Conservation (phyloP, 148 eudicot species). For the Nepenthes gracilis region DNA sequence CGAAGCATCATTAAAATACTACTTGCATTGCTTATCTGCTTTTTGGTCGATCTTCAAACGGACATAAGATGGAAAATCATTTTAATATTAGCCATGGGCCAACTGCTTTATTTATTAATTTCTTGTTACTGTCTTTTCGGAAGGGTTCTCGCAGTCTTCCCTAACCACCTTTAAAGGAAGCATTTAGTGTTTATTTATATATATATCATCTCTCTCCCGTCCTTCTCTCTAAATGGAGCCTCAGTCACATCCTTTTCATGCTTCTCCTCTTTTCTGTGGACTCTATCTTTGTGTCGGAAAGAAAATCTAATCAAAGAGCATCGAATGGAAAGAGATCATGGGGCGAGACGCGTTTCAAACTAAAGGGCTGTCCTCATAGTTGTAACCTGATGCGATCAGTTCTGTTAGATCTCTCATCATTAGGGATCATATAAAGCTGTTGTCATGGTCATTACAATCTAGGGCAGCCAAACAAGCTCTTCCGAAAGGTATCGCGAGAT, state of each 20-base stretch:
- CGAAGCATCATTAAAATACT: no score
- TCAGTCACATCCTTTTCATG: conserved; percentile 23
- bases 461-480: neutral
- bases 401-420: neutral
- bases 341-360: conserved; percentile 1
- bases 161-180: no score
- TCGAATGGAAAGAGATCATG: conserved; percentile 10
- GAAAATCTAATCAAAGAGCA: conserved; percentile 8
- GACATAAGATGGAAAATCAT: no score
- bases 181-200: conserved; percentile 2
- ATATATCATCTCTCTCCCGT: no score
- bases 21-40: no score
- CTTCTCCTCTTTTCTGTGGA: conserved; percentile 2
- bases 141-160: neutral
- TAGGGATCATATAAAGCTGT: neutral
- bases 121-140: conserved; percentile 2
- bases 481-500: no score
- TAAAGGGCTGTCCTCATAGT: conserved; percentile 18
- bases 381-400: neutral
- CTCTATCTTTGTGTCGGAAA: neutral
- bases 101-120: neutral
- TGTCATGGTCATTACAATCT: neutral
- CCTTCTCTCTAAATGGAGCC: neutral
- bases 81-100: no score
- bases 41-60: no score